Evolutionary conservation across 192 early-diverging fungal genomes (phyloP).

Genomic region (Coemansia sp.): DNA sequence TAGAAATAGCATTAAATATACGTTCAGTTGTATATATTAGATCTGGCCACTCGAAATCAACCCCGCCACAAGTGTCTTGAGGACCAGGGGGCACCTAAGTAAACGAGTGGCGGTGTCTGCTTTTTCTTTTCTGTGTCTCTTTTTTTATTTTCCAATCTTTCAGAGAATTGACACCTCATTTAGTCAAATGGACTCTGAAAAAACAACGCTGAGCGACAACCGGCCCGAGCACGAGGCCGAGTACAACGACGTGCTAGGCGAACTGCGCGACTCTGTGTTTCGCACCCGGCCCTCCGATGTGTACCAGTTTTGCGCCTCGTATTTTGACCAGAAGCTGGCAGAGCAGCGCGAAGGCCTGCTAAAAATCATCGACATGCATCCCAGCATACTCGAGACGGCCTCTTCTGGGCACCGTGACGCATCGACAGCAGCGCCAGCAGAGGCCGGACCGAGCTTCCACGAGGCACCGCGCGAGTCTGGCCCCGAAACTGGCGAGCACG

Average conservation of each 20-base stretch:
- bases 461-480: constrained; percentile 45
- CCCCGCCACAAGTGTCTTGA: too few species aligned
- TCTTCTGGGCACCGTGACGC: constrained; percentile 10
- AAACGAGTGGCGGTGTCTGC: neutral
- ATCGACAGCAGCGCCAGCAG: constrained; percentile 1
- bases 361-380: constrained; percentile 50
- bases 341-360: constrained; percentile 66
- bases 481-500: constrained; percentile 40
- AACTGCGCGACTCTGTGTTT: constrained; percentile 78
- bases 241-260: constrained; percentile 70
- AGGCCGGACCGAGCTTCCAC: constrained; percentile 12
- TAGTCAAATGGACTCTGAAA: constrained; percentile 47
- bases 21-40: neutral
- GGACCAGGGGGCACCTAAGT: neutral
- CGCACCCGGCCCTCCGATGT: constrained; percentile 81
- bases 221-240: constrained; percentile 49
- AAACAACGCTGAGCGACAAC: constrained; percentile 45
- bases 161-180: neutral
- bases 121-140: constrained; percentile 3
- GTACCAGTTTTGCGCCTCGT: constrained; percentile 88
- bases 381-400: constrained; percentile 31
- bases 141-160: constrained; percentile 3
- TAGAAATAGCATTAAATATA: constrained; percentile 14
- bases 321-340: constrained; percentile 82
- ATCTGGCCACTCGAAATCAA: too few species aligned